Evolutionary conservation across 257 asterid genomes (phyloP), one percentile per base, ranked within the genome.

Genomic region (Rubia yunnanensis): DNA sequence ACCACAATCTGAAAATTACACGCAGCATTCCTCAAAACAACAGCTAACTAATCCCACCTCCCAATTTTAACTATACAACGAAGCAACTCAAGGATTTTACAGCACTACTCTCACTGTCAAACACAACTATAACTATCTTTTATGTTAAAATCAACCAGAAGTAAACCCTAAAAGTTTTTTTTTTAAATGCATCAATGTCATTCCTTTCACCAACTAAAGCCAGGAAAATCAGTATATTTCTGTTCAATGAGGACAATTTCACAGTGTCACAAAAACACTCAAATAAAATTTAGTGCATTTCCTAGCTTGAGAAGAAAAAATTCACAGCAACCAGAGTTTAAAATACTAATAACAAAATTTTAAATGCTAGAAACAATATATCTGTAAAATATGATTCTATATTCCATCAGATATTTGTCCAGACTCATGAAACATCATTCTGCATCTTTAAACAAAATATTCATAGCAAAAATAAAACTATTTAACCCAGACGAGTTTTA

Each of bases 1-100:
- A 94, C 99, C 46, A 94, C 99, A 74, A 94, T 94, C 99, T 94
- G 92, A 79, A 83, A 46, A 66, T 44, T 59, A 70, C 54, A 66
- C 20, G 54, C 53, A 62, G 49, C 71, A 48, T 27, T 28, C 23
- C 24, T 38, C 66, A 73, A 39, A 52, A 7, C 31, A n/a, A 20
- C 15, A 50, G 27, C 24, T 24, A 24, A 63, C n/a, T 1, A 36
- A 20, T 23, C 27, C 57, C 22, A 17, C 4, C 0, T 15, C 7
- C 67, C 38, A 44, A 5, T 6, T 35, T 35, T 6, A 35, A n/a
- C 26, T 14, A 26, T 7, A 24, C 10, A 2, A 18, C 54, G 17
- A 41, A 3, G 30, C 44, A 46, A 64, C 28, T 27, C 1, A 17
- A 26, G 10, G 23, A 4, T 20, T 60, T 68, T 14, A 44, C 7